phyloP scores from a whole-genome alignment of 768 basidiomycete genomes.

The Phaeotremella fagi region DNA sequence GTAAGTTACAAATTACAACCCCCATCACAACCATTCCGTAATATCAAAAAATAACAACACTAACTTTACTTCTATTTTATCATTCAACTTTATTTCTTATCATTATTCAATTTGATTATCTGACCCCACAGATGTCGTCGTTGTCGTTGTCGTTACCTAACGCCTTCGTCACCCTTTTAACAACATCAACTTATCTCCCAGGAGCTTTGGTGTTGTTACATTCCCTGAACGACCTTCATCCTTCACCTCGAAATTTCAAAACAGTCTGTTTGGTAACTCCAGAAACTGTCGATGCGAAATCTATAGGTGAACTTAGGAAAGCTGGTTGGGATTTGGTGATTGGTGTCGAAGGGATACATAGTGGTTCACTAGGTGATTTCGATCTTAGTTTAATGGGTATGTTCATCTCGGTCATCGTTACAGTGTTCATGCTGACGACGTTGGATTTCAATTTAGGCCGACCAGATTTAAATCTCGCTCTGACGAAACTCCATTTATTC shows the following conservation, averaged over 20 bases:
- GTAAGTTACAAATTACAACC: no score
- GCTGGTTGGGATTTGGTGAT: conserved; percentile 73
- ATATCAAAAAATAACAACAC: no score
- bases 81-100: neutral
- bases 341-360: conserved; percentile 81
- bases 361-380: conserved; percentile 57
- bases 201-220: conserved; percentile 83
- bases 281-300: conserved; percentile 77
- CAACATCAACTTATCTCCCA: conserved; percentile 85
- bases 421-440: neutral
- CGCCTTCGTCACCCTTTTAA: conserved; percentile 86
- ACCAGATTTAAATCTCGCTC: conserved; percentile 82
- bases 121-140: no score
- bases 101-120: no score
- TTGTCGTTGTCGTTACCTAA: conserved; percentile 38
- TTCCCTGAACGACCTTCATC: conserved; percentile 63
- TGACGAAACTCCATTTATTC: conserved; percentile 95
- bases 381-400: conserved; percentile 77
- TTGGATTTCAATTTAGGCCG: conserved; percentile 61
- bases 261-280: conserved; percentile 91
- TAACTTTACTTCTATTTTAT: no score
- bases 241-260: conserved; percentile 57
- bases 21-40: no score
- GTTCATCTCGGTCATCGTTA: neutral
- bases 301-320: conserved; percentile 71